phyloP scores from a whole-genome alignment of 2,329 filamentous ascomycete species.

The Arthroderma sp. region DNA sequence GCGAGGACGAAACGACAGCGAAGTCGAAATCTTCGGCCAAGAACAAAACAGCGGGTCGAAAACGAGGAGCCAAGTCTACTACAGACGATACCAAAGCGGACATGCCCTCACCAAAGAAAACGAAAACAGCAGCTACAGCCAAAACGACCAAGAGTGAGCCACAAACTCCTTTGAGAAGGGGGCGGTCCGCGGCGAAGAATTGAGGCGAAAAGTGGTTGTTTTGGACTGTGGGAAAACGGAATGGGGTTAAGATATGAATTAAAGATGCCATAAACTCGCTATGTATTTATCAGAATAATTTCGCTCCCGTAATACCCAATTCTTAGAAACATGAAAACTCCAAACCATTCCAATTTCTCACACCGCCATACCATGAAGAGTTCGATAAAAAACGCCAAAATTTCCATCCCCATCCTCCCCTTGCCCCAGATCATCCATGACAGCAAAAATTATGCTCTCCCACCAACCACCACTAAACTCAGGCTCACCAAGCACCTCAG shows the following conservation, averaged over 20 bases:
- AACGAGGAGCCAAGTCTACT: not conserved
- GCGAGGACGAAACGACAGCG: not conserved
- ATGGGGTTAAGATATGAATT: too few species aligned
- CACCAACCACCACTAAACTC: slow-evolving; percentile 56
- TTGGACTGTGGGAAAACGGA: too few species aligned
- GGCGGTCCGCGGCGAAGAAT: slow-evolving; percentile 8
- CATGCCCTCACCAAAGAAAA: not conserved
- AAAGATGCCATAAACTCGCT: too few species aligned
- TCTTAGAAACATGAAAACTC: too few species aligned
- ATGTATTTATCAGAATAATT: too few species aligned
- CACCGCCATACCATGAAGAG: slow-evolving; percentile 18
- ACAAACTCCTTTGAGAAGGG: slow-evolving; percentile 6
- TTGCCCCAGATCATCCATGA: slow-evolving; percentile 29
- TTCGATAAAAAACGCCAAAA: slow-evolving; percentile 19
- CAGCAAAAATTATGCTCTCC: slow-evolving; percentile 51
- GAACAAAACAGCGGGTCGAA: not conserved
- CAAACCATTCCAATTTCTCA: slow-evolving; percentile 6
- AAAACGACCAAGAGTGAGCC: slow-evolving; percentile 4
- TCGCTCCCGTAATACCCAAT: too few species aligned
- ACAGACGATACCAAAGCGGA: not conserved
- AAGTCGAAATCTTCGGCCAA: not conserved
- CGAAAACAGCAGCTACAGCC: not conserved
- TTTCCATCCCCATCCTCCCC: slow-evolving; percentile 18
- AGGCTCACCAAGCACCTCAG: slow-evolving; percentile 44
- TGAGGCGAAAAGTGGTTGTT: not conserved